phyloP scores from a whole-genome alignment of 1,284 basidiomycete species.

The Cystobasidium sp. region DNA sequence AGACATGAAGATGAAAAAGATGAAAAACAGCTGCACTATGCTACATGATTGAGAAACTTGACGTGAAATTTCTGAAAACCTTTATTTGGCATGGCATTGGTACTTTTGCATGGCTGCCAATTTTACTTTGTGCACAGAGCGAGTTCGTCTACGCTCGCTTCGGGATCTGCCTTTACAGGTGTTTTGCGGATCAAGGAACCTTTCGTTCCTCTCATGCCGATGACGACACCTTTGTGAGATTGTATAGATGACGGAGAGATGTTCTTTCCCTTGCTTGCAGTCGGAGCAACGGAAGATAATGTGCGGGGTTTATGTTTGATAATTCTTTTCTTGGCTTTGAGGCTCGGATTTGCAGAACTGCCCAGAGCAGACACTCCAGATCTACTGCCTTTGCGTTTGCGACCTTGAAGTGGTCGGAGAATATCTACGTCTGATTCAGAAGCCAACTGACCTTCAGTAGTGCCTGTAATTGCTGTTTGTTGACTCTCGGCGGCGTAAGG shows the following conservation, averaged over 20 bases:
- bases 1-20: neutral
- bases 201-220: slow-evolving; percentile 25
- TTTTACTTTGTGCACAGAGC: neutral
- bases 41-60: neutral
- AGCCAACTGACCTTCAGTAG: slow-evolving; percentile 7
- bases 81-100: no score
- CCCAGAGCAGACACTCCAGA: no score
- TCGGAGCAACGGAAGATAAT: neutral
- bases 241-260: neutral
- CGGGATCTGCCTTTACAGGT: slow-evolving; percentile 27
- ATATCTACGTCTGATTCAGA: slow-evolving; percentile 10
- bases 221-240: neutral
- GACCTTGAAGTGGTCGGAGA: neutral
- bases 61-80: no score
- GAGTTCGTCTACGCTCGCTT: slow-evolving; percentile 11
- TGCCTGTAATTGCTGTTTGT: slow-evolving; percentile 2
- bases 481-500: neutral
- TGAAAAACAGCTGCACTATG: neutral
- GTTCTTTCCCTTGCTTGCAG: neutral
- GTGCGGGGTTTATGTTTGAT: neutral
- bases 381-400: slow-evolving; percentile 1
- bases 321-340: slow-evolving; percentile 14
- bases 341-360: neutral
- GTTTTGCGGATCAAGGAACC: slow-evolving; percentile 35
- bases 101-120: neutral